Percentiles rank a stretch among this genome's conserved stretches.
Conservation (phyloP, 805 yeast species). For the Zygotorulaspora sp. region DNA sequence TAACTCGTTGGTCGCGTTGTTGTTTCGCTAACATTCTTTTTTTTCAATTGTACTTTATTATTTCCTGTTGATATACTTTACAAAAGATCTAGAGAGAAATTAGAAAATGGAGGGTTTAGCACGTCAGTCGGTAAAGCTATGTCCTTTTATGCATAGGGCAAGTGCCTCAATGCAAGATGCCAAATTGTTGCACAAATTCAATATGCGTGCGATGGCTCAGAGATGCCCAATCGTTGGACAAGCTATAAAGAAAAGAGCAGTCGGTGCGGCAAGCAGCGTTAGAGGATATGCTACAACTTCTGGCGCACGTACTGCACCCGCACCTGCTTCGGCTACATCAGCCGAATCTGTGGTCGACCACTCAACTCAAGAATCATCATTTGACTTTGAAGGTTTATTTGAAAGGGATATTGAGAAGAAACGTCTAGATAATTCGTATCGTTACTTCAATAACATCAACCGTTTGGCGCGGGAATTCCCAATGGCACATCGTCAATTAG, state of each 20-base stretch:
- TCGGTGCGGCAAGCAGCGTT: not conserved
- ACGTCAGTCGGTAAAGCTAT: conserved; percentile 68
- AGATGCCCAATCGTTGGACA: conserved; percentile 90
- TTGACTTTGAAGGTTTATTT: conserved; percentile 71
- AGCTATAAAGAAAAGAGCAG: conserved; percentile 45
- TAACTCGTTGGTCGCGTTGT: not conserved
- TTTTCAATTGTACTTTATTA: not conserved
- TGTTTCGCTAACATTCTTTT: conserved; percentile 1
- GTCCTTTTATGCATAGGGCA: conserved; percentile 69
- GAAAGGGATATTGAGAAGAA: conserved; percentile 64
- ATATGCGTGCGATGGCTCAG: conserved; percentile 54
- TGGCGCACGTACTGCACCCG: conserved; percentile 35
- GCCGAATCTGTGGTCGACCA: conserved; percentile 32
- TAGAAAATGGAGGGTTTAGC: conserved; percentile 69
- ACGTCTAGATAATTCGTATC: conserved; percentile 84
- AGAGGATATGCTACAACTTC: conserved; percentile 31
- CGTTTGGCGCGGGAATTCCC: conserved; percentile 94
- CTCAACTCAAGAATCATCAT: conserved; percentile 47
- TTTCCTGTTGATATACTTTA: not conserved
- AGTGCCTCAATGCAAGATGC: conserved; percentile 18
- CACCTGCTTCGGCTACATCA: conserved; percentile 30
- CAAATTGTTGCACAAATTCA: conserved; percentile 27
- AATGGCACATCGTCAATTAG: conserved; percentile 73
- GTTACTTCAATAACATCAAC: conserved; percentile 95
- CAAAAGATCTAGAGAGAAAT: not conserved